Evolutionary conservation across 1,284 basidiomycete genomes (phyloP), one percentile per base, ranked within the genome.

Genomic region (Ustilago lituana): DNA sequence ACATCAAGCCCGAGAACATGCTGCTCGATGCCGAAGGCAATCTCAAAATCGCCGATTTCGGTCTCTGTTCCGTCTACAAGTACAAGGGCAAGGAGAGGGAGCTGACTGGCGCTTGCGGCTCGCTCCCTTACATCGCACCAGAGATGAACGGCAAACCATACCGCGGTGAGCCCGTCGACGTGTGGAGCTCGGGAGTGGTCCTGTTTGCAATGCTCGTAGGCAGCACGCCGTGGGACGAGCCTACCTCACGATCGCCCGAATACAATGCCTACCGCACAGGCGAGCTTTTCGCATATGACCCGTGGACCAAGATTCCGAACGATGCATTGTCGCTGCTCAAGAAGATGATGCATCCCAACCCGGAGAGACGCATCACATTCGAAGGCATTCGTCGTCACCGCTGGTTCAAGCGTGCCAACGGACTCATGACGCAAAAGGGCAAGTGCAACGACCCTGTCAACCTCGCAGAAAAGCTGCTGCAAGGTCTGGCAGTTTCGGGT

Each of bases 181-280:
- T 82, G 3, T 98, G 95, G 95, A 93, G 93, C 1, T 88, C 92
- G 49, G 96, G 96, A 1, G 91, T 98, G n/a, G 95, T 98, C 32
- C 85, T 98, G 0, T 98, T 93, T 80, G 93, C 95, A 0, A 84
- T 98, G 59, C 86, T 98, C 0, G 90, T 89, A 5, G 95, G 95
- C 47, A 98, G 96, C 80, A 98, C 95, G 0, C 96, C 95, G 1
- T 98, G 95, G 95, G 95, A 98, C 79, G 91, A 96, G 79, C 94
- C 95, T 3, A 93, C 93, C 0, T 79, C 83, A 1, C 85, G 86
- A 19, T 92, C 91, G 64, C 87, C 88, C 2, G 95, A 98, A 82
- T 98, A 88, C 81, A 81, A 84, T 23, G 87, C 88, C 7, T 98
- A 91, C 82, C 78, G 90, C 2, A 86, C 86, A 0, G 93, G 93